Conservation (phyloP, 2,329 filamentous ascomycete species). For the Didymella glomerata region DNA sequence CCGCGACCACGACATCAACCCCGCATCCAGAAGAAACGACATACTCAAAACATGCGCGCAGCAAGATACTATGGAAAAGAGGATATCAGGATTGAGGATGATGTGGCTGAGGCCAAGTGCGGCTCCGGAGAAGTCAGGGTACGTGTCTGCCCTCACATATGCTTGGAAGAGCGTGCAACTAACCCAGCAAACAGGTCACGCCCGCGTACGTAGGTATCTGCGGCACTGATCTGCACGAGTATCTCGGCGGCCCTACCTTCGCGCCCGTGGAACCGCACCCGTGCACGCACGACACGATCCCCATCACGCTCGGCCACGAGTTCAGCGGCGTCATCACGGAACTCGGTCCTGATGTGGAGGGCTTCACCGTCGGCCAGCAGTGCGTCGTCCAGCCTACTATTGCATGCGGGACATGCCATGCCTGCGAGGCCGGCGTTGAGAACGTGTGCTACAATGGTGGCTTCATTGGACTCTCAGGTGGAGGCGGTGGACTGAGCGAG, state of each 20-base stretch:
- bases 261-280: slow-evolving; percentile 63
- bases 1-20: background rate
- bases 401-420: slow-evolving; percentile 64
- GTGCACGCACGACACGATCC: slow-evolving; percentile 65
- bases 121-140: slow-evolving; percentile 61
- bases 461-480: slow-evolving; percentile 61
- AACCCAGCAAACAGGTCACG: slow-evolving; percentile 43
- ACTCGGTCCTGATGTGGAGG: slow-evolving; percentile 61
- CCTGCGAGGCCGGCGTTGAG: slow-evolving; percentile 61
- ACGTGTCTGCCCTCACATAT: background rate
- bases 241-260: slow-evolving; percentile 59
- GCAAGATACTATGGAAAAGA: slow-evolving; percentile 64
- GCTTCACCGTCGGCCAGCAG: slow-evolving; percentile 61
- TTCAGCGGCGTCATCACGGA: slow-evolving; percentile 68
- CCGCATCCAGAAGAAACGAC: background rate
- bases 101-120: slow-evolving; percentile 59
- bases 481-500: slow-evolving; percentile 65
- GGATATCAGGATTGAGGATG: slow-evolving; percentile 62
- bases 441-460: slow-evolving; percentile 67
- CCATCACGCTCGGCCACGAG: slow-evolving; percentile 71
- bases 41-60: slow-evolving; percentile 57
- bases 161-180: background rate
- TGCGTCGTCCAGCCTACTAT: slow-evolving; percentile 69
- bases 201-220: slow-evolving; percentile 63
- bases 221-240: slow-evolving; percentile 63